Evolutionary conservation across 805 yeast genomes (phyloP).

Genomic region (Nakazawaea wickerhamii): DNA sequence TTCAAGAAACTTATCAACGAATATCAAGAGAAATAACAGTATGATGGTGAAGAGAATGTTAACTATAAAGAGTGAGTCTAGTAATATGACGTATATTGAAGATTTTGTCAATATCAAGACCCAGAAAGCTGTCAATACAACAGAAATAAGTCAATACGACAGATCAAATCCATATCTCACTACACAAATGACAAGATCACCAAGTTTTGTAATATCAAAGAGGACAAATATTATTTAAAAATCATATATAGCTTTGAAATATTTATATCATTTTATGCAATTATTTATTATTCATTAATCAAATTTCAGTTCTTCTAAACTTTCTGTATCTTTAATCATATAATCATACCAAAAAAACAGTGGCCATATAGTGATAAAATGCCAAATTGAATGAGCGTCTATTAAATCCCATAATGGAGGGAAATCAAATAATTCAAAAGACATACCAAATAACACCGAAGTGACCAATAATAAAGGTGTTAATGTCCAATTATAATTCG

Average conservation of each 20-base stretch:
- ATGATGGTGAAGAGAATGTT: slow-evolving; percentile 1
- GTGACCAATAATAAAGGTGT: slow-evolving; percentile 49
- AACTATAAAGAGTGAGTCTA: slow-evolving; percentile 1
- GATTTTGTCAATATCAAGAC: slow-evolving; percentile 10
- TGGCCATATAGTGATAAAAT: slow-evolving; percentile 80
- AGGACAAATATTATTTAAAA: no score
- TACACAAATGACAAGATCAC: slow-evolving; percentile 5
- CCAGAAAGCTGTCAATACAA: not conserved
- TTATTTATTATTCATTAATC: no score
- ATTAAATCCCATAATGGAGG: slow-evolving; percentile 62
- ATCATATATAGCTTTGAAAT: no score
- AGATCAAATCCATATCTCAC: not conserved
- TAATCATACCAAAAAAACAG: slow-evolving; percentile 68
- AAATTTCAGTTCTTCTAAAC: slow-evolving; percentile 10
- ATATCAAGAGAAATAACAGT: slow-evolving; percentile 8
- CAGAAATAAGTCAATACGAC: not conserved
- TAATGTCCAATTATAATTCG: slow-evolving; percentile 35
- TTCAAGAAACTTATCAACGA: not conserved
- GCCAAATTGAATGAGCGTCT: slow-evolving; percentile 96
- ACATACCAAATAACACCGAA: slow-evolving; percentile 66
- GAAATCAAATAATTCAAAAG: slow-evolving; percentile 88
- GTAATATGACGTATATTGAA: slow-evolving; percentile 12
- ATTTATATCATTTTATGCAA: no score
- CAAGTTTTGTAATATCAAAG: slow-evolving; percentile 10
- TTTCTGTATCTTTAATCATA: slow-evolving; percentile 39